Base-by-base conservation (phyloP, 2,329 filamentous ascomycete genomes). In the Botrytis squamosa region DNA sequence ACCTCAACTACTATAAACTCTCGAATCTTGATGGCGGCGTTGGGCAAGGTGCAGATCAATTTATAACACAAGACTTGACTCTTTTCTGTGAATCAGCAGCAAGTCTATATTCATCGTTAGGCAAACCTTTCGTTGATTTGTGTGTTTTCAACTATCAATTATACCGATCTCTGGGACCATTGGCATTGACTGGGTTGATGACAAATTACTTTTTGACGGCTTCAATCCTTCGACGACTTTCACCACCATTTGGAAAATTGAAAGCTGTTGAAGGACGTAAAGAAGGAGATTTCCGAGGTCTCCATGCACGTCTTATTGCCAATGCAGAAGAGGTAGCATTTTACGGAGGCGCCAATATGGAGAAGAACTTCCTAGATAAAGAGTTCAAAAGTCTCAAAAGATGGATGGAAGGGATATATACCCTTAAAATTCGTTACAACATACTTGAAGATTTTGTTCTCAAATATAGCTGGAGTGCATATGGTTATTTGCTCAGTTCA, bases 321-420 rank as follows among this genome's bases (percentile, higher is more conserved):
- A 99, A 99, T 81, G 95, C 96, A 2, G 96, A 99, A 83, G 96
- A 99, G 82, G 92, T 99, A 8, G 96, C 96, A 6, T 99, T 99
- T 82, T 99, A 99, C 80, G 95, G 95, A 40, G 96, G 96, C 52
- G 94, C 95, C 12, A 93, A 96, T 68, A 97, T 97, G 85, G 96
- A 99, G 83, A 96, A 96, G 83, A 90, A 93, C 3, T 97, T 98
- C 82, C 86, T 99, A 16, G 94, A 97, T 80, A 92, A 90, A 80
- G 95, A 97, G 78, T 99, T 98, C 85, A 93, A 92, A 82, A 96
- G 95, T 65, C 86, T 99, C 42, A 96, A 96, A 83, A 91, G 89
- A 76, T 98, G 95, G 93, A 98, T 99, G 95, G 96, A 99, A 82
- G 92, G 93, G 63, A 98, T 99, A 77, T 99, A 99, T 84, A 95